Conservation (phyloP, 176 grass and related monocot genomes). For the Poa pratensis region DNA sequence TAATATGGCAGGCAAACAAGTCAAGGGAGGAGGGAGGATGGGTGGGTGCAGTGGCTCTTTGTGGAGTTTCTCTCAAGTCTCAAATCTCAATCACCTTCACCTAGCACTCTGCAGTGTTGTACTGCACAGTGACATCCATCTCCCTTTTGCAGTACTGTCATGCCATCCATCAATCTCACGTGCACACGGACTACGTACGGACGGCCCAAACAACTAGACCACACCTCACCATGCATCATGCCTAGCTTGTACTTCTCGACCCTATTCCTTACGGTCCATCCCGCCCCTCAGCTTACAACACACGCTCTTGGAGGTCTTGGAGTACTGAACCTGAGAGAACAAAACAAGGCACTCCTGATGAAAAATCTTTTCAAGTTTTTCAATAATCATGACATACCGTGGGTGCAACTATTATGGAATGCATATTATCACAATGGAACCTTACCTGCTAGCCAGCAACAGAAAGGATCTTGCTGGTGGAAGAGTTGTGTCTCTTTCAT, state of each 20-base stretch:
- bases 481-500: too few species aligned
- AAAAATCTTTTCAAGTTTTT: too few species aligned
- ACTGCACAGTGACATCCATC: not conserved
- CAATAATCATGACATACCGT: too few species aligned
- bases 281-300: not conserved
- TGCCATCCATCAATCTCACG: not conserved
- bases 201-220: not conserved
- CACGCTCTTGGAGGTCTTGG: too few species aligned
- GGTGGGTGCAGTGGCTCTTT: not conserved
- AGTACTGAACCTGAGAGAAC: too few species aligned
- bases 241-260: not conserved
- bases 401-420: too few species aligned
- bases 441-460: too few species aligned
- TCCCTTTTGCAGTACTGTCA: not conserved
- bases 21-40: not conserved
- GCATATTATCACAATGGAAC: too few species aligned
- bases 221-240: not conserved
- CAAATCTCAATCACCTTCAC: not conserved
- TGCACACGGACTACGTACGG: not conserved
- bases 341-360: too few species aligned
- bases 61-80: not conserved
- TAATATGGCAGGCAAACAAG: not conserved
- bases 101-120: too few species aligned
- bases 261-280: not conserved
- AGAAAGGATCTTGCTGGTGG: too few species aligned